These are phyloP conservation scores for Apiotrichum akiyoshidainum DNA, from an alignment of 1,284 basidiomycete species.

Conservation along the genomic window DNA sequence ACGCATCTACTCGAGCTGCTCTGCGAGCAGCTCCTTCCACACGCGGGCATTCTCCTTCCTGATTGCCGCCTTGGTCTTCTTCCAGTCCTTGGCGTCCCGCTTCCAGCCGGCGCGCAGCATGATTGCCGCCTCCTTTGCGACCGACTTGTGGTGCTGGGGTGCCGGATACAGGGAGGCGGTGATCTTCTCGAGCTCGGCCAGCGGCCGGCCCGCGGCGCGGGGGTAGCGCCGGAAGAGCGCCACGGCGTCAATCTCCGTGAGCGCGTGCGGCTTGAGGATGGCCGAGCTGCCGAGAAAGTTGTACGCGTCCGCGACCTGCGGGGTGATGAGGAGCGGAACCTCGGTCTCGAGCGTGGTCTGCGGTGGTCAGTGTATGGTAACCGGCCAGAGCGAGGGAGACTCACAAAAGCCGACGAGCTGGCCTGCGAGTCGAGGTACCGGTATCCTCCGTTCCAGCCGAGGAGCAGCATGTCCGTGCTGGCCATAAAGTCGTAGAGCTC, in stretches of 20 bases:
- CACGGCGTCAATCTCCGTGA: conserved; percentile 2
- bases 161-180: not conserved
- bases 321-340: conserved; percentile 3
- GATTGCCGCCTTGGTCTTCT: not conserved
- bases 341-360: conserved; percentile 8
- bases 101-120: not conserved
- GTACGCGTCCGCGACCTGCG: not conserved
- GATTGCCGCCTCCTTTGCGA: not conserved
- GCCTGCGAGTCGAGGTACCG: conserved; percentile 8
- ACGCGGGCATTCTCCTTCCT: not conserved
- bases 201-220: not conserved
- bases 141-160: not conserved
- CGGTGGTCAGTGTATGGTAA: not conserved
- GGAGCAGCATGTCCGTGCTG: not conserved
- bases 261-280: conserved; percentile 3
- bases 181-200: not conserved
- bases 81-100: not conserved
- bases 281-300: not conserved
- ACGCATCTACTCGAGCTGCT: not conserved
- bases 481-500: conserved; percentile 5
- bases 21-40: not conserved
- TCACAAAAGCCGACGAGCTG: not conserved
- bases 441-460: conserved; percentile 2
- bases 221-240: conserved; percentile 5
- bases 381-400: not conserved